These are phyloP conservation scores for Termitomyces sp. DNA, from an alignment of 768 basidiomycete species.

Conservation along the genomic window DNA sequence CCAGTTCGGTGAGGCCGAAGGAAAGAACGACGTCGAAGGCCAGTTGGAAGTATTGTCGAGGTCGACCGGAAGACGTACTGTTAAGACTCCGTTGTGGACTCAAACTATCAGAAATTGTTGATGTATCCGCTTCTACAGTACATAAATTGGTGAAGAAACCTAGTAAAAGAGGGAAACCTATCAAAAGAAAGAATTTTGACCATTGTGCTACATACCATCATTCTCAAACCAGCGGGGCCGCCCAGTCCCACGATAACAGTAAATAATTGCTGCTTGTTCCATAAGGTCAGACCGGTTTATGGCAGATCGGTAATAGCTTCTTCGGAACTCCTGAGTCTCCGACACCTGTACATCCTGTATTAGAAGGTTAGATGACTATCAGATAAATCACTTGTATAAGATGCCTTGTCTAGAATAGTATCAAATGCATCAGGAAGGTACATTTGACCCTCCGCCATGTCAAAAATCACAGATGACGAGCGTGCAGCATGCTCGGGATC, in stretches of 20 bases:
- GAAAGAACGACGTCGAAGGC: slow-evolving; percentile 38
- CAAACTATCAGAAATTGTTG: background rate
- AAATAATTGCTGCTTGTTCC: slow-evolving; percentile 5
- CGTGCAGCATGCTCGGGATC: slow-evolving; percentile 16
- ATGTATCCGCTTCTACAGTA: slow-evolving; percentile 16
- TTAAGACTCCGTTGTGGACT: background rate
- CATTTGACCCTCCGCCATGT: slow-evolving; percentile 5
- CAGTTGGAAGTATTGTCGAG: slow-evolving; percentile 21
- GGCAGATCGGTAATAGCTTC: background rate
- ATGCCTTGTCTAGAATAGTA: slow-evolving; percentile 19
- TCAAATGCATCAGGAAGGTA: slow-evolving; percentile 15
- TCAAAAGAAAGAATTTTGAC: slow-evolving; percentile 5
- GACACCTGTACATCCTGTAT: slow-evolving; percentile 31
- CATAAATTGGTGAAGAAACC: slow-evolving; percentile 5
- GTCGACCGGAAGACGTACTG: background rate
- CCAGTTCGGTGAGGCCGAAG: slow-evolving; percentile 50
- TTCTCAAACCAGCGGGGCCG: background rate
- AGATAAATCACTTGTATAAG: background rate
- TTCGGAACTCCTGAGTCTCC: slow-evolving; percentile 19
- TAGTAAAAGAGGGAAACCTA: slow-evolving; percentile 11
- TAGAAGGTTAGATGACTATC: background rate
- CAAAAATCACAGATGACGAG: background rate
- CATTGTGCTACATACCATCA: background rate
- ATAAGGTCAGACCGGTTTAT: background rate
- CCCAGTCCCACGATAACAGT: slow-evolving; percentile 22